Evolutionary conservation across 257 asterid genomes (phyloP), one percentile per base, ranked within the genome.

Genomic region (Eustoma russellianum): DNA sequence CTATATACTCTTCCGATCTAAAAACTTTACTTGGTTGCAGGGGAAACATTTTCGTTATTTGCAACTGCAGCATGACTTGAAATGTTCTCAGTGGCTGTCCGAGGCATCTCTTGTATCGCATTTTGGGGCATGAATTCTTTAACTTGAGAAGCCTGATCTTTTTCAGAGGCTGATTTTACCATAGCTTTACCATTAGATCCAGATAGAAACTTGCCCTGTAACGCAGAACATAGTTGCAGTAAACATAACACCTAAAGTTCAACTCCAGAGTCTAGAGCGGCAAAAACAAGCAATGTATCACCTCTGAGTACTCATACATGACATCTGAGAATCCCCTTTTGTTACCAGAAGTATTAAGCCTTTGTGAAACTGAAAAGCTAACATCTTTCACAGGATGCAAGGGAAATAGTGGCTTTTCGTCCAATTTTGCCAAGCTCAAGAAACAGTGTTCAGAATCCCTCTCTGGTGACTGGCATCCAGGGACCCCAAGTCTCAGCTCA

Each of bases 241-340:
- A 1, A 45, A 45, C 5, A 45, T 10, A 0, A 11, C 13, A 12
- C 16, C 13, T 16, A 45, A 11, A 19, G 28, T 19, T 19, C 28
- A 19, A 3, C 3, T 19, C 28, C 3, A 19, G 28, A 19, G 28
- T 19, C 28, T 19, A 19, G 28, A 19, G 28, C 28, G 3, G 28
- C 28, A 46, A 52, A 15, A 45, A 19, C 15, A 47, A 46, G 49
- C 7, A 56, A 57, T 40, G 43, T 38, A 46, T 71, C 48, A 75
- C 80, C 80, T 79, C 82, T 2, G 82, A 61, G 61, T 67, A 70
- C 56, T 68, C 85, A 55, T 80, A 72, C 86, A 83, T 74, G 55
- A 82, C 80, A 51, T 83, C 94, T 41, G 94, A 67, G 61, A 83
- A 83, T 35, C 86, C 94, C 68, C 94, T 66, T 77, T 83, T 83